Evolutionary conservation across 805 yeast genomes (phyloP).

Genomic region (Candida rishiriensis): DNA sequence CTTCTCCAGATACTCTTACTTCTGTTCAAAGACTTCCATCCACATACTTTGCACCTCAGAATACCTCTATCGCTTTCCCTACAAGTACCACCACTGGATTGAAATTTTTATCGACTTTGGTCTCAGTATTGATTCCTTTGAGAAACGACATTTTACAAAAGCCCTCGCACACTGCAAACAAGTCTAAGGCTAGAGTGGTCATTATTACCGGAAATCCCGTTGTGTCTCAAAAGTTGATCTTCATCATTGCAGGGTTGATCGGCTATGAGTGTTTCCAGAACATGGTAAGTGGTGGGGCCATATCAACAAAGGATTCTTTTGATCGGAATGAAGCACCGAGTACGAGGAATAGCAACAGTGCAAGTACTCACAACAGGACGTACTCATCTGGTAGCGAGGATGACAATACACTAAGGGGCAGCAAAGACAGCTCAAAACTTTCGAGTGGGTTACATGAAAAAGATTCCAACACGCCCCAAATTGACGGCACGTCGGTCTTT

Average conservation of each 20-base stretch:
- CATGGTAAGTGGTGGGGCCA: conserved; percentile 2
- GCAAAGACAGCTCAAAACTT: not conserved
- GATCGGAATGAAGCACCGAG: not conserved
- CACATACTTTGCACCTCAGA: conserved; percentile 2
- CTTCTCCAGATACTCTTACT: not conserved
- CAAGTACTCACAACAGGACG: not conserved
- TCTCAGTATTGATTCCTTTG: conserved; percentile 41
- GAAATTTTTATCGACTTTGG: conserved; percentile 43
- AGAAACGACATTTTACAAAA: conserved; percentile 31
- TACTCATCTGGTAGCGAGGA: conserved; percentile 1
- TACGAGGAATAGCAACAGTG: not conserved
- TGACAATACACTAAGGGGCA: conserved; percentile 2
- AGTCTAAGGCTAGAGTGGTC: conserved; percentile 39
- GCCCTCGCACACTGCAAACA: conserved; percentile 25
- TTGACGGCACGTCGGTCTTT: conserved; percentile 2
- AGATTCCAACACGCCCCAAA: not conserved
- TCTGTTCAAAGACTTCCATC: conserved; percentile 8
- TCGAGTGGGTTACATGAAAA: not conserved
- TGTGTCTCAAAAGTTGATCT: conserved; percentile 50
- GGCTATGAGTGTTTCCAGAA: conserved; percentile 30
- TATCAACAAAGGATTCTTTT: not conserved
- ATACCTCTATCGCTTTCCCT: not conserved
- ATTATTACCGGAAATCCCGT: conserved; percentile 53
- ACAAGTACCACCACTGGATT: conserved; percentile 9
- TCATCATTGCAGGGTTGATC: conserved; percentile 47